Conservation (phyloP, 23 red algal genomes). For the Gracilaria domingensis region DNA sequence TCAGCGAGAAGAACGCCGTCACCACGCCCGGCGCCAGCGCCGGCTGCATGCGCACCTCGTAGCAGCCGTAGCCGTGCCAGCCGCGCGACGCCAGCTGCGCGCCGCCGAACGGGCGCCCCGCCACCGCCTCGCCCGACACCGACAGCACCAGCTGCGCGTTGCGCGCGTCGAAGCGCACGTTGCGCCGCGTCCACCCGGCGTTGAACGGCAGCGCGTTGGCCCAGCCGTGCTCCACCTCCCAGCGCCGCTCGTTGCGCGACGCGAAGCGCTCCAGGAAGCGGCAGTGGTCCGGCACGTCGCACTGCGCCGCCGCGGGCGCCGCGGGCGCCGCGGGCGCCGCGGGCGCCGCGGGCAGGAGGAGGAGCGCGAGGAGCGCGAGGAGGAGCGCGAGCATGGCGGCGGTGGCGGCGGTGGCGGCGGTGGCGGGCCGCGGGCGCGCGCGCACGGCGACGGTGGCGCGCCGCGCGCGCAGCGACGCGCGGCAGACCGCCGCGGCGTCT, state of each 20-base stretch:
- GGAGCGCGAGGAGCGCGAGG: no score
- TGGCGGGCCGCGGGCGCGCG: no score
- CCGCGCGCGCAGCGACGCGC: no score
- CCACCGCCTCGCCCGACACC: background rate
- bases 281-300: slow-evolving; percentile 6
- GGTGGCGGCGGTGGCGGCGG: no score
- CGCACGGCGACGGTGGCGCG: no score
- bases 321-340: no score
- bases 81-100: background rate
- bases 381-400: no score
- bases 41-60: slow-evolving; percentile 41
- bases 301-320: background rate
- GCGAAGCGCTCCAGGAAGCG: slow-evolving; percentile 25
- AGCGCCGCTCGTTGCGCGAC: background rate
- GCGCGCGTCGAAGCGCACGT: background rate
- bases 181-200: slow-evolving; percentile 7
- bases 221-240: slow-evolving; percentile 37
- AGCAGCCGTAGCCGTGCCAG: slow-evolving; percentile 41
- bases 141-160: slow-evolving; percentile 16
- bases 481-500: no score
- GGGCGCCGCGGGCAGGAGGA: no score
- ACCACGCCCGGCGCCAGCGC: slow-evolving; percentile 3
- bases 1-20: slow-evolving; percentile 31
- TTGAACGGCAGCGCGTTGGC: slow-evolving; percentile 44
- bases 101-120: background rate